These are phyloP conservation scores for Acorus gramineus DNA, from an alignment of 106 monocot genomes.

Conservation along the genomic window DNA sequence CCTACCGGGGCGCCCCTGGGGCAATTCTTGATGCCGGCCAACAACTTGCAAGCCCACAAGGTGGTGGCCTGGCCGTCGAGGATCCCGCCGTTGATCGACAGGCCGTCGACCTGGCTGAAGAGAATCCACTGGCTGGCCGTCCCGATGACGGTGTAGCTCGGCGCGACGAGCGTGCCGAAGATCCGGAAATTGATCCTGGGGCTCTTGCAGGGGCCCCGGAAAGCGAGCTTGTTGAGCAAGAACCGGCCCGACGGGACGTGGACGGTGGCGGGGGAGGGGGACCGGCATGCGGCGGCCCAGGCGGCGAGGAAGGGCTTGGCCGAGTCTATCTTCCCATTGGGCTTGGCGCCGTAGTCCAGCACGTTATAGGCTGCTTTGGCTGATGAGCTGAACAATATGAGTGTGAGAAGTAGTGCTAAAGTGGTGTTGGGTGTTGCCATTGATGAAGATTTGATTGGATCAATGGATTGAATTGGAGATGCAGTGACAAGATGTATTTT, in stretches of 20 bases:
- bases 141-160: neutral
- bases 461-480: no score
- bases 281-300: constrained; percentile 24
- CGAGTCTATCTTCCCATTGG: constrained; percentile 13
- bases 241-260: constrained; percentile 12
- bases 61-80: constrained; percentile 33
- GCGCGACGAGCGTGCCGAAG: no score
- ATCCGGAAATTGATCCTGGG: no score
- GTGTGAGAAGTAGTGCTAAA: neutral
- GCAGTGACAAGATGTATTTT: no score
- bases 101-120: constrained; percentile 21
- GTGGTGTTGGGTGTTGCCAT: no score
- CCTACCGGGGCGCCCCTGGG: no score
- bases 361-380: constrained; percentile 14
- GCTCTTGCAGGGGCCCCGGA: no score
- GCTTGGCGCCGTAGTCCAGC: constrained; percentile 8
- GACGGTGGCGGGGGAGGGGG: constrained; percentile 9
- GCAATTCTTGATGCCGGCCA: no score
- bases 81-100: constrained; percentile 35
- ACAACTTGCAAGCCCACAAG: constrained; percentile 38
- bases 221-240: constrained; percentile 10
- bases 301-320: constrained; percentile 20
- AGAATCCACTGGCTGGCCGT: constrained; percentile 20
- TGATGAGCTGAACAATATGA: neutral
- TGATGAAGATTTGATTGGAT: no score